Conservation (phyloP, 2,329 filamentous ascomycete genomes). For the Claviceps arundinis region DNA sequence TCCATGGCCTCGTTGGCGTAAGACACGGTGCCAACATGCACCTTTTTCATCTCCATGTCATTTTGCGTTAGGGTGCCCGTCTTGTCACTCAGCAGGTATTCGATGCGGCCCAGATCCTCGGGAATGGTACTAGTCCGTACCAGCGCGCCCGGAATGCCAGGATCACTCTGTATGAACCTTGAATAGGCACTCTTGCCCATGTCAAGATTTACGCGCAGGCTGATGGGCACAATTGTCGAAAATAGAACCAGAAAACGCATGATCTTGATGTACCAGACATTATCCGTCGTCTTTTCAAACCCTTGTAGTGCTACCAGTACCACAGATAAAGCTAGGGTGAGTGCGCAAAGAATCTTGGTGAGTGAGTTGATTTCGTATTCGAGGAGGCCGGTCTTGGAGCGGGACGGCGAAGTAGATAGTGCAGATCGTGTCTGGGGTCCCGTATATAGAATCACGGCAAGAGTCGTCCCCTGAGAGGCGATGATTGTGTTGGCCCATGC, state of each 20-base stretch:
- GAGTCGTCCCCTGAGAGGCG: constrained; percentile 77
- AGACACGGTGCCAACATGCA: constrained; percentile 93
- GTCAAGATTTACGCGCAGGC: constrained; percentile 88
- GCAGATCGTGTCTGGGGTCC: constrained; percentile 89
- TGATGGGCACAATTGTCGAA: constrained; percentile 98
- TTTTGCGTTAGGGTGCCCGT: constrained; percentile 97
- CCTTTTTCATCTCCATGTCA: constrained; percentile 98
- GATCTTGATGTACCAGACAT: constrained; percentile 87
- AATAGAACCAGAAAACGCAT: constrained; percentile 97
- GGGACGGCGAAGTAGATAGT: constrained; percentile 78
- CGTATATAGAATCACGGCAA: constrained; percentile 88
- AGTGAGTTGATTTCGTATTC: constrained; percentile 96
- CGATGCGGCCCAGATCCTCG: constrained; percentile 87
- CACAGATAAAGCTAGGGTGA: constrained; percentile 77
- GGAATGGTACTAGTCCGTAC: constrained; percentile 96
- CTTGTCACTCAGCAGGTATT: constrained; percentile 93
- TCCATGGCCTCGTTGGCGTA: constrained; percentile 99
- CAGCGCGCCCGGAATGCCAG: constrained; percentile 80
- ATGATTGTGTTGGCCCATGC: constrained; percentile 98
- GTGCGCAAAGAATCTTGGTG: constrained; percentile 85
- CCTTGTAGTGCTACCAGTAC: constrained; percentile 79
- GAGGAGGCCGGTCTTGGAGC: constrained; percentile 85
- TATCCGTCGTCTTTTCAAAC: constrained; percentile 53
- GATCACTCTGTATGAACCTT: constrained; percentile 84
- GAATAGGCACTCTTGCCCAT: constrained; percentile 96